Base-by-base conservation (phyloP, 2,329 filamentous ascomycete species). In the Rutstroemia sydowiana region DNA sequence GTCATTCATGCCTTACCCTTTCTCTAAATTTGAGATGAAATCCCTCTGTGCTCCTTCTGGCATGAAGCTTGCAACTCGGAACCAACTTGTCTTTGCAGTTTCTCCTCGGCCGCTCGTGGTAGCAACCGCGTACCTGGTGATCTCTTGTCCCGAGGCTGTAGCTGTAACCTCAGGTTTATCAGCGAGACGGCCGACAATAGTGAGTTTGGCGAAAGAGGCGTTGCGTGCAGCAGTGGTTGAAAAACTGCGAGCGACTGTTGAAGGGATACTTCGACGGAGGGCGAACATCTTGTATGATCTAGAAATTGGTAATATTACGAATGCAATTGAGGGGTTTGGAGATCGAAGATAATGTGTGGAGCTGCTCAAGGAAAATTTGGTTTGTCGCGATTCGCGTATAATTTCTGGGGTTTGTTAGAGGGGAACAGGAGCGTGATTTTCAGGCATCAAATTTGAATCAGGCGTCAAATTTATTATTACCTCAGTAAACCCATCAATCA, bases 161-260 rank as follows among this genome's bases (percentile, higher is more conserved):
- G 81, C 69, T 34, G 78, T 75, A 59, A 90, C 64, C 75, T 96
- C 91, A 53, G 93, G 92, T 48, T 81, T 78, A 62, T 82, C 79
- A 55, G 80, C 89, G 47, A 98, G 82, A 69, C 90, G 86, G 66
- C 93, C 93, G 61, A 96, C 78, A 69, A 98, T 75, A 64, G 83
- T 86, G 75, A 98, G 86, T 70, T 84, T 86, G 61, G 93, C 88
- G 60, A 93, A 65, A 57, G 77, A 71, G 57, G 26, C 32, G 31
- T 23, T 34, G 10, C 80, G 77, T 59, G 73, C 72, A 37, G 82
- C n/a, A n/a, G n/a, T 73, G 41, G 85, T 83, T 73, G 82, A 88
- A 79, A 96, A 95, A 65, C 83, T 72, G 71, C 89, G 88, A 61
- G 76, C 67, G 57, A 72, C 62, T 53, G 65, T 53, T 37, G 64